These are phyloP conservation scores for Smallanthus sonchifolius DNA, from an alignment of 129 eudicot species.

Conservation along the genomic window DNA sequence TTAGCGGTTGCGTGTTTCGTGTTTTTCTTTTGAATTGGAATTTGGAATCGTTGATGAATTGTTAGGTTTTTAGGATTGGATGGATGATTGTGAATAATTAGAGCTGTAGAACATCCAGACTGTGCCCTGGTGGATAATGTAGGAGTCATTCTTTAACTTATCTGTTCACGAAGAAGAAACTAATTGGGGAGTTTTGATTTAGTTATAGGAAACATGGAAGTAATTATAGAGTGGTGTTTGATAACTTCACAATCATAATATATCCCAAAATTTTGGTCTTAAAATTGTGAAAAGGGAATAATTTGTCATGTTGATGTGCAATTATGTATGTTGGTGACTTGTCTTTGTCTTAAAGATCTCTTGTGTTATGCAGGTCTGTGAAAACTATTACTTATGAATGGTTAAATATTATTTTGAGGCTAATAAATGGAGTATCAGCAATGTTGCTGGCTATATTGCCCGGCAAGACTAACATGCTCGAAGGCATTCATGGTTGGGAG, in stretches of 20 bases:
- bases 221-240: neutral
- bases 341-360: slow-evolving; percentile 7
- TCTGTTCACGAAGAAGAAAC: neutral
- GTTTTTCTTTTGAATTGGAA: neutral
- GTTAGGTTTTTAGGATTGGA: neutral
- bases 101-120: neutral
- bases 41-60: neutral
- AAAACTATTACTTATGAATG: slow-evolving; percentile 88
- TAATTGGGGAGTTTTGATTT: neutral
- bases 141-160: neutral
- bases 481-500: slow-evolving; percentile 99
- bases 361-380: slow-evolving; percentile 61
- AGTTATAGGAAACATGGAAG: slow-evolving; percentile 12
- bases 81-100: neutral
- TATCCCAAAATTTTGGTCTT: neutral
- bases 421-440: slow-evolving; percentile 91
- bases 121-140: neutral
- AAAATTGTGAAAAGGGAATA: neutral
- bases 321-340: neutral
- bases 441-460: slow-evolving; percentile 78
- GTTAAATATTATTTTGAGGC: slow-evolving; percentile 64
- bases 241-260: neutral
- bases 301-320: neutral
- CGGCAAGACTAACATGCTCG: slow-evolving; percentile 82
- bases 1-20: neutral